These are phyloP conservation scores for Fusarium redolens DNA, from an alignment of 2,329 filamentous ascomycete species.

Conservation along the genomic window DNA sequence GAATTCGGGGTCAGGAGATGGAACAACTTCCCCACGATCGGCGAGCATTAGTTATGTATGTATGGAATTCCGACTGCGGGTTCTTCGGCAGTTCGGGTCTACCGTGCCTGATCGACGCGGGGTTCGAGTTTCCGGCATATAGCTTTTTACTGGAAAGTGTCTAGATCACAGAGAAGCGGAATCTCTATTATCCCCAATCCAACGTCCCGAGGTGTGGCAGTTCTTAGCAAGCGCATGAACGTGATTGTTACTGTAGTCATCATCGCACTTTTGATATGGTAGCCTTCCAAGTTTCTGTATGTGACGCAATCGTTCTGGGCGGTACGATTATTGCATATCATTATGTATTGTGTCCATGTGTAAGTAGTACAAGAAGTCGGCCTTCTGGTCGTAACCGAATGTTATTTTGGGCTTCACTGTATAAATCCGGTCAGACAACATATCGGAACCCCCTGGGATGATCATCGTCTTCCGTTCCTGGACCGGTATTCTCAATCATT, in stretches of 20 bases:
- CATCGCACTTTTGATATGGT: no score
- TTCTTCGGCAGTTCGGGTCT: not conserved
- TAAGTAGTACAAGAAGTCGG: not conserved
- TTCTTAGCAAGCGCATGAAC: no score
- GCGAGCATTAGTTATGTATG: not conserved
- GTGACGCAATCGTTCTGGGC: no score
- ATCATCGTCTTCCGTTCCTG: not conserved
- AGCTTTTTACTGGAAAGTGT: not conserved
- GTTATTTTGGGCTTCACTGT: not conserved
- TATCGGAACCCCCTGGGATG: not conserved
- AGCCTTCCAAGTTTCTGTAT: no score
- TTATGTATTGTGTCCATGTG: not conserved
- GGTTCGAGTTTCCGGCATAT: not conserved
- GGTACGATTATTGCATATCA: no score
- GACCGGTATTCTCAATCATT: not conserved
- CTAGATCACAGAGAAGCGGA: not conserved
- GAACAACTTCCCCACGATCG: not conserved
- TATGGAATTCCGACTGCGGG: not conserved
- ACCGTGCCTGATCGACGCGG: not conserved
- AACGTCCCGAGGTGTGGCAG: not conserved
- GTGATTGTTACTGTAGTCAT: no score
- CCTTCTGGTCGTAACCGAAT: not conserved
- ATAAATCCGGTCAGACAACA: not conserved
- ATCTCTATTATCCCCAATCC: not conserved
- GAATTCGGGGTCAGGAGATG: not conserved